phyloP scores from a whole-genome alignment of 2,329 filamentous ascomycete species.

The Xylariaceae sp. region DNA sequence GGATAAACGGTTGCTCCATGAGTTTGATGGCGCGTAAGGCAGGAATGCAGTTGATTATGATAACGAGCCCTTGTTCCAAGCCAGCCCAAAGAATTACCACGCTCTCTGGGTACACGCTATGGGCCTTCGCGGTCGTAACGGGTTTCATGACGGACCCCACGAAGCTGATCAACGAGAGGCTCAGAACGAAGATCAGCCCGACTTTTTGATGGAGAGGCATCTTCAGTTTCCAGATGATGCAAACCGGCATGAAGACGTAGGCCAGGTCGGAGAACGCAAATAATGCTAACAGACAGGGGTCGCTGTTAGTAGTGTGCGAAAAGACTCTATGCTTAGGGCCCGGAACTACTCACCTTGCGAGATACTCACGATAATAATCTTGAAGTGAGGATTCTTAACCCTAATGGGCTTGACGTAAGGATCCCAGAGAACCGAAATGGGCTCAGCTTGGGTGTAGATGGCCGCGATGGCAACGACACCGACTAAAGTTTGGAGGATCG shows the following conservation, averaged over 20 bases:
- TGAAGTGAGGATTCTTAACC: too few relatives aligned
- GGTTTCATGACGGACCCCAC: slow-evolving; percentile 4
- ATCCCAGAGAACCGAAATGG: not conserved
- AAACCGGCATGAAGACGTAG: not conserved
- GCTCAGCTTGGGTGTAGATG: not conserved
- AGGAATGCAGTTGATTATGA: slow-evolving; percentile 1
- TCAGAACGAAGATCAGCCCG: not conserved
- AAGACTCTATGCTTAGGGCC: too few relatives aligned
- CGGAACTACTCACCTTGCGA: too few relatives aligned
- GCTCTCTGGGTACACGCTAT: not conserved
- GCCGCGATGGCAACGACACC: not conserved
- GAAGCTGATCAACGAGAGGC: not conserved
- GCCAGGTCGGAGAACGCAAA: not conserved
- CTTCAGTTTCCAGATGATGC: not conserved
- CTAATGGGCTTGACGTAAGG: too few relatives aligned
- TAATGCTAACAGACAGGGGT: not conserved
- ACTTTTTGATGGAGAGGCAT: not conserved
- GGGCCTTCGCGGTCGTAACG: not conserved
- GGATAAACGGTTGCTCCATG: not conserved
- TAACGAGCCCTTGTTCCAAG: not conserved
- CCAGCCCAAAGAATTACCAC: not conserved
- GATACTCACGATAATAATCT: too few relatives aligned
- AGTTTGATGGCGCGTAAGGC: not conserved
- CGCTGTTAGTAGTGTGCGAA: too few relatives aligned
- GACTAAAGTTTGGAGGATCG: not conserved